A percentile compares a stretch with the other conserved stretches of the same genome.
These are phyloP conservation scores for Coleophoma crateriformis DNA, from an alignment of 2,329 filamentous ascomycete species.

Conservation along the genomic window DNA sequence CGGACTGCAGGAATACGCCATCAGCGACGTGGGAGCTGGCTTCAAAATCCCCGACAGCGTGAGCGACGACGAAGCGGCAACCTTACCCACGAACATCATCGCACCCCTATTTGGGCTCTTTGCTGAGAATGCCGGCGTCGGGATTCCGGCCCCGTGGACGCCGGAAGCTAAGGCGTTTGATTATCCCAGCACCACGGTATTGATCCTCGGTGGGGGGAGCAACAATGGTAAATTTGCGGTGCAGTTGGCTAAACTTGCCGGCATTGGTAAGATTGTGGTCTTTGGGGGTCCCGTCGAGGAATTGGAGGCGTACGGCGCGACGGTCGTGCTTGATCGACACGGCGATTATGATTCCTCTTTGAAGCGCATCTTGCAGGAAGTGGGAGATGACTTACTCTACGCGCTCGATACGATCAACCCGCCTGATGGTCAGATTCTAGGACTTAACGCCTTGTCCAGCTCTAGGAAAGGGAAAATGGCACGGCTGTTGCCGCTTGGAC, in stretches of 20 bases:
- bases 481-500: constrained; percentile 17
- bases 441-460: constrained; percentile 28
- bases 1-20: constrained; percentile 33
- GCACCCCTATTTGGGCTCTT: constrained; percentile 30
- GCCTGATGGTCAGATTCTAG: constrained; percentile 20
- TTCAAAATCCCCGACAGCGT: constrained; percentile 28
- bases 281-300: constrained; percentile 24
- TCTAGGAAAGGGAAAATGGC: constrained; percentile 28
- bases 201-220: constrained; percentile 30
- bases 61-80: constrained; percentile 30
- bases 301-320: constrained; percentile 31
- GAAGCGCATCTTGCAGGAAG: constrained; percentile 26
- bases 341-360: constrained; percentile 23
- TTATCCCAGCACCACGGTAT: constrained; percentile 16
- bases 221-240: constrained; percentile 28
- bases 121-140: constrained; percentile 13
- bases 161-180: constrained; percentile 16
- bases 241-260: constrained; percentile 28
- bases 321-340: constrained; percentile 35
- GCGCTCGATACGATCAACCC: constrained; percentile 29
- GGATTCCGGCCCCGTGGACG: constrained; percentile 23
- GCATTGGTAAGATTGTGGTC: constrained; percentile 32
- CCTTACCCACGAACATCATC: constrained; percentile 30
- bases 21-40: constrained; percentile 23
- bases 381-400: constrained; percentile 33